Percentiles rank a stretch among this genome's conserved stretches.
Evolutionary conservation across 192 early-diverging fungal genomes (phyloP).

Genomic region (Kickxella alabastrina): DNA sequence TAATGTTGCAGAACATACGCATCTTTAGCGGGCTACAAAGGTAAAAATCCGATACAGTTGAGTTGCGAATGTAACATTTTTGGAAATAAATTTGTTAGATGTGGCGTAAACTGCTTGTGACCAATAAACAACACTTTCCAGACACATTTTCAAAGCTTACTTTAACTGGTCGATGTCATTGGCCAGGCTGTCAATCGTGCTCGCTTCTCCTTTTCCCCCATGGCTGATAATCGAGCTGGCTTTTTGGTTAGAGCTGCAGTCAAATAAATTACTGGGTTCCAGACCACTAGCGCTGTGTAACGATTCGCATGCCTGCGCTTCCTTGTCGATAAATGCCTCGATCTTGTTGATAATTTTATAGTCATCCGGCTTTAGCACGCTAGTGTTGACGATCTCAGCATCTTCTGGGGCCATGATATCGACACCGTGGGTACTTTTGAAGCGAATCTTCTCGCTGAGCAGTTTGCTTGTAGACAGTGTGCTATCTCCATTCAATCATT

Average conservation of each 20-base stretch:
- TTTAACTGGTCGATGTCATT: background rate
- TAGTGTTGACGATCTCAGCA: slow-evolving; percentile 1
- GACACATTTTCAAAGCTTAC: background rate
- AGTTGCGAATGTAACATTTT: too few species aligned
- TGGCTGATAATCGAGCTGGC: too few species aligned
- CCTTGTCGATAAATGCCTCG: slow-evolving; percentile 1
- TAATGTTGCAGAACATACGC: slow-evolving; percentile 25
- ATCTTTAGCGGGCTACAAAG: slow-evolving; percentile 26
- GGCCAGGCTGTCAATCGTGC: background rate
- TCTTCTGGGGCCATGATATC: background rate
- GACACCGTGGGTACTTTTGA: background rate
- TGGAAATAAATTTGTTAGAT: too few species aligned
- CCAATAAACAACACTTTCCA: too few species aligned
- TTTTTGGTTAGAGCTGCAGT: too few species aligned
- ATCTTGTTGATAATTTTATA: slow-evolving; percentile 1
- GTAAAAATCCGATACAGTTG: background rate
- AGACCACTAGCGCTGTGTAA: too few species aligned
- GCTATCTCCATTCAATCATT: slow-evolving; percentile 6
- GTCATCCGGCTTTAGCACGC: background rate
- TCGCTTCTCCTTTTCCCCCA: too few species aligned
- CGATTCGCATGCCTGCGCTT: too few species aligned
- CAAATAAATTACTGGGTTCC: too few species aligned
- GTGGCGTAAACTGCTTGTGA: too few species aligned
- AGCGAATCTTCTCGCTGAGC: background rate
- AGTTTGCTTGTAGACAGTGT: slow-evolving; percentile 5